These are phyloP conservation scores for Rehmannia glutinosa DNA, from an alignment of 257 asterid genomes.

Conservation along the genomic window DNA sequence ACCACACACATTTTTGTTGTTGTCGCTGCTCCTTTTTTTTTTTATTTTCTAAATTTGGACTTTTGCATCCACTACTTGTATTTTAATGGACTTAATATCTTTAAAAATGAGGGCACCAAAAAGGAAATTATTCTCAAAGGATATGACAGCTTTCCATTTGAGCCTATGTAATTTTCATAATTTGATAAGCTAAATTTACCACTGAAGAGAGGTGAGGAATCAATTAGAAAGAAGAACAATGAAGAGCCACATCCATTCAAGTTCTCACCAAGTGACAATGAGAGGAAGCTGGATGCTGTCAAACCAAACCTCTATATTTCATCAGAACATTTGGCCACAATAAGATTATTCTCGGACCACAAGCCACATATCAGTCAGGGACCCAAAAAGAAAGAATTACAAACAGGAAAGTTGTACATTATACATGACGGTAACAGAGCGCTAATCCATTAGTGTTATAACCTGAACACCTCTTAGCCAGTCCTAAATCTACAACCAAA, in stretches of 20 bases:
- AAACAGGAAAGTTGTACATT: neutral
- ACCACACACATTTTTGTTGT: neutral
- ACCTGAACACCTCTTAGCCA: neutral
- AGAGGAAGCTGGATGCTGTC: neutral
- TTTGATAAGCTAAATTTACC: neutral
- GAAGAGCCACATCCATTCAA: neutral
- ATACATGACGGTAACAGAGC: neutral
- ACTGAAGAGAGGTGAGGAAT: neutral
- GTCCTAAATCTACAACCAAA: neutral
- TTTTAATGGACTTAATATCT: neutral
- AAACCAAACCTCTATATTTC: neutral
- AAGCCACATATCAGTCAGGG: neutral
- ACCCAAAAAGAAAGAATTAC: neutral
- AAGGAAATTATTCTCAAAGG: neutral
- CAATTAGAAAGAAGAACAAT: neutral
- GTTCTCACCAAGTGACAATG: neutral
- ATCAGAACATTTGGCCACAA: neutral
- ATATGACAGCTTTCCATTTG: neutral
- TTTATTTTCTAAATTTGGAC: neutral
- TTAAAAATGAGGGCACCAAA: neutral
- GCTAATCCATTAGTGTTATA: neutral
- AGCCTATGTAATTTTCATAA: neutral
- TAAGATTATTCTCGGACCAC: neutral
- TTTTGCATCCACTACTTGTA: neutral
- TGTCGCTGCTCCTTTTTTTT: neutral